Percentiles rank a stretch among this genome's conserved stretches.
phyloP scores from a whole-genome alignment of 352 stramenopile species.

The Phytophthora lateralis region DNA sequence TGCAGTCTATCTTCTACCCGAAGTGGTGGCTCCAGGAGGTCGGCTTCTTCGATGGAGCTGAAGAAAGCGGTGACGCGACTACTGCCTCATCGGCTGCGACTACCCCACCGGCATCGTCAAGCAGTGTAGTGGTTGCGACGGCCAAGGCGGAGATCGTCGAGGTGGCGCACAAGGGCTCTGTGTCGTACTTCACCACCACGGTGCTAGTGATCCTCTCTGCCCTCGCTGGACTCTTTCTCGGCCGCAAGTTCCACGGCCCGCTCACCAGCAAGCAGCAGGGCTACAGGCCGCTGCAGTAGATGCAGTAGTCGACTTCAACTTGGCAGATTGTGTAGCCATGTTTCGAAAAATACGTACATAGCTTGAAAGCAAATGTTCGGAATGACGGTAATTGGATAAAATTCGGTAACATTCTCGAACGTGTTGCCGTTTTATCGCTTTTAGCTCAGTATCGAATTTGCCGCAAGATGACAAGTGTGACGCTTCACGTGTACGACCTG shows the following conservation, averaged over 20 bases:
- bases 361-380: neutral
- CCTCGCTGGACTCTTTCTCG: constrained; percentile 55
- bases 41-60: constrained; percentile 63
- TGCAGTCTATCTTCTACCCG: constrained; percentile 77
- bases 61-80: constrained; percentile 19
- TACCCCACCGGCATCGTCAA: constrained; percentile 9
- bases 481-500: constrained; percentile 96
- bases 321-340: neutral
- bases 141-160: constrained; percentile 19
- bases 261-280: constrained; percentile 49
- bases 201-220: constrained; percentile 54
- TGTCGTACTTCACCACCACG: constrained; percentile 62
- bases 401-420: constrained; percentile 18
- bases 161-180: constrained; percentile 22
- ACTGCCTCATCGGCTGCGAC: constrained; percentile 4
- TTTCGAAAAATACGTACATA: neutral
- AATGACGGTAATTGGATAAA: neutral
- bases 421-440: neutral
- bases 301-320: too few species aligned
- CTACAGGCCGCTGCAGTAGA: constrained; percentile 53
- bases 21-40: constrained; percentile 86
- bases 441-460: constrained; percentile 19
- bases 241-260: constrained; percentile 55
- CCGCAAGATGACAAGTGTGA: constrained; percentile 50
- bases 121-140: constrained; percentile 18